phyloP scores from a whole-genome alignment of 768 basidiomycete genomes.

The Termitomyces sp. region DNA sequence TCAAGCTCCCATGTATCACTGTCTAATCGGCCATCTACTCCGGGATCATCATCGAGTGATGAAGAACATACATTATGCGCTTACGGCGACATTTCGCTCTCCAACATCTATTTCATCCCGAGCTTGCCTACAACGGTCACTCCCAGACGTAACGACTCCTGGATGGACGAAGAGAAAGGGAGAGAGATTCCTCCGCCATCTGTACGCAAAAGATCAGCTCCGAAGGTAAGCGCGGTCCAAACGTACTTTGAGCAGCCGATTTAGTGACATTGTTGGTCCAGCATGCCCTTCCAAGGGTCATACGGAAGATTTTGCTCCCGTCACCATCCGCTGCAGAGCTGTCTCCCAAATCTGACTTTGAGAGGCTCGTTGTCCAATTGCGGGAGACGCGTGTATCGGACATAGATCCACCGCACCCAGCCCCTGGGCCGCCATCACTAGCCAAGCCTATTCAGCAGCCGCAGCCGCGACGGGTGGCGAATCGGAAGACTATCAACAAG shows the following conservation, averaged over 20 bases:
- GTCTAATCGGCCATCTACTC: conserved; percentile 1
- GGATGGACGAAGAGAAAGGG: conserved; percentile 3
- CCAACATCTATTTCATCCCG: conserved; percentile 29
- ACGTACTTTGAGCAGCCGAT: background rate
- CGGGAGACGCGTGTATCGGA: conserved; percentile 12
- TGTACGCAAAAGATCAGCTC: background rate
- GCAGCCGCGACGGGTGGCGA: conserved; percentile 1
- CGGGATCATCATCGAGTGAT: background rate
- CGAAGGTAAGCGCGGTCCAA: background rate
- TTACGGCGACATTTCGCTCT: conserved; percentile 40
- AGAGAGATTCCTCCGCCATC: conserved; percentile 2
- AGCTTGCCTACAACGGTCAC: conserved; percentile 20
- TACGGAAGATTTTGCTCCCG: conserved; percentile 18
- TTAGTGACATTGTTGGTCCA: background rate
- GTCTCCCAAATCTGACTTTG: conserved; percentile 15
- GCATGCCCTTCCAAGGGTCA: conserved; percentile 16
- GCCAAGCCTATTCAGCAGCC: conserved; percentile 1
- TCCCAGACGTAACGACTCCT: conserved; percentile 11
- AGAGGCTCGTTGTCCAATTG: conserved; percentile 13
- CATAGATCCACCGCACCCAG: background rate
- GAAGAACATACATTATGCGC: conserved; percentile 35
- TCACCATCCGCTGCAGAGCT: conserved; percentile 14
- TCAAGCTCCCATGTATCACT: background rate
- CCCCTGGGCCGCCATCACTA: background rate
- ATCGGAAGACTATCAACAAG: conserved; percentile 2